phyloP scores from a whole-genome alignment of 1,139 yeast species.

The Yamadazyma epiphylla region DNA sequence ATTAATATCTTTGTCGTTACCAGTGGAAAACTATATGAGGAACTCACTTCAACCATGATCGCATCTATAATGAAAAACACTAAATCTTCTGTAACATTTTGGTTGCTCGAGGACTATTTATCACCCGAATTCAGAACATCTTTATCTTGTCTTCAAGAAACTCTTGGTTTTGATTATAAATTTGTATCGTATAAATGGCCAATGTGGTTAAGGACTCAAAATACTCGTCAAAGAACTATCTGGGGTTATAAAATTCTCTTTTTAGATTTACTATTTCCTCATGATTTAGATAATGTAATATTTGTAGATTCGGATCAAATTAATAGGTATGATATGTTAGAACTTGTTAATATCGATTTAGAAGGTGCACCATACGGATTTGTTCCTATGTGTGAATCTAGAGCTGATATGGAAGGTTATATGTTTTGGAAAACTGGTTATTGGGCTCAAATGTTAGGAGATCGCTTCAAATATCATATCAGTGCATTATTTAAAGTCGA shows the following conservation, averaged over 20 bases:
- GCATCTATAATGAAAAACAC: constrained; percentile 72
- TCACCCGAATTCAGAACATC: constrained; percentile 64
- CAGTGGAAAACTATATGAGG: constrained; percentile 74
- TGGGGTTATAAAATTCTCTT: constrained; percentile 90
- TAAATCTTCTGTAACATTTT: constrained; percentile 65
- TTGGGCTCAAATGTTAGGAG: constrained; percentile 67
- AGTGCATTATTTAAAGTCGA: constrained; percentile 85
- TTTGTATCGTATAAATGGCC: constrained; percentile 90
- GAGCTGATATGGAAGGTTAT: constrained; percentile 77
- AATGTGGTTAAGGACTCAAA: constrained; percentile 73
- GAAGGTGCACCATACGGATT: constrained; percentile 82
- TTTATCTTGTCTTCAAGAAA: constrained; percentile 58
- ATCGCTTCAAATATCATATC: constrained; percentile 67
- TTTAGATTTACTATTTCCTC: constrained; percentile 84
- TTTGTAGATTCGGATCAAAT: constrained; percentile 87
- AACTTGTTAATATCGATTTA: constrained; percentile 60
- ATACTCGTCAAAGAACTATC: constrained; percentile 70
- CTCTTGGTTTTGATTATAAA: constrained; percentile 62
- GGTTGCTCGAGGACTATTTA: constrained; percentile 80
- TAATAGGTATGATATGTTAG: constrained; percentile 69
- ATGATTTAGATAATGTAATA: constrained; percentile 65
- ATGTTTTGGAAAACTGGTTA: constrained; percentile 94
- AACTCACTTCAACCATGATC: constrained; percentile 72
- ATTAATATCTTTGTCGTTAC: constrained; percentile 84
- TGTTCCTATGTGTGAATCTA: constrained; percentile 84